Conservation (phyloP, 2,329 filamentous ascomycete species). For the Didymella keratinophila region DNA sequence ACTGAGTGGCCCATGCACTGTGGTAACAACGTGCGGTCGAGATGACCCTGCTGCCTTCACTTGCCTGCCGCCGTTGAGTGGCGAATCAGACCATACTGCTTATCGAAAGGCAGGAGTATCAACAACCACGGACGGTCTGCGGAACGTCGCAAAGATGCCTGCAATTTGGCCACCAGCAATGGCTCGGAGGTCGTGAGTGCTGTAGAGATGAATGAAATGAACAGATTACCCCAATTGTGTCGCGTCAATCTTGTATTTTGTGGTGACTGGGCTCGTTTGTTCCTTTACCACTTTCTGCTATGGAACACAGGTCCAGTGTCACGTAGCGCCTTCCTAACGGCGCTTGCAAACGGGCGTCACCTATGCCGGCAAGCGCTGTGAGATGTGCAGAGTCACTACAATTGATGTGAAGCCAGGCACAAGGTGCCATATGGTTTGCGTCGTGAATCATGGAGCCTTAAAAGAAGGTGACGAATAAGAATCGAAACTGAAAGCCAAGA, state of each 20-base stretch:
- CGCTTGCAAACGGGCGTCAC: constrained; percentile 14
- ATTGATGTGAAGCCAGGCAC: neutral
- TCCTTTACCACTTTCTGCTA: constrained; percentile 1
- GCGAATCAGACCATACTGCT: neutral
- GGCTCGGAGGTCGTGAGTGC: neutral
- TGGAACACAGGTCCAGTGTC: constrained; percentile 6
- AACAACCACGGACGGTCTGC: neutral
- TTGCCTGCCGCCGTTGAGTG: neutral
- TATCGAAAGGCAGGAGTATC: neutral
- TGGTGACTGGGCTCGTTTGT: constrained; percentile 8
- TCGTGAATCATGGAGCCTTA: neutral
- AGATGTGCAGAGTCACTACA: neutral
- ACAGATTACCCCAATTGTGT: constrained; percentile 7
- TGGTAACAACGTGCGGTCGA: constrained; percentile 7
- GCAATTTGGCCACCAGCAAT: neutral
- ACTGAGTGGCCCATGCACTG: constrained; percentile 2
- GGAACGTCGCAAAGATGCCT: neutral
- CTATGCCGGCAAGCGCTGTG: neutral
- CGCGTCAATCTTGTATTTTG: neutral
- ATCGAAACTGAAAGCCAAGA: neutral
- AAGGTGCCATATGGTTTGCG: neutral
- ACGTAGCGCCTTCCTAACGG: constrained; percentile 10
- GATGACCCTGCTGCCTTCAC: constrained; percentile 21
- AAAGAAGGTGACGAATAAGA: neutral
- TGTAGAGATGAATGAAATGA: neutral